Evolutionary conservation across 1,139 yeast genomes (phyloP).

Genomic region (Tardiomyces blankii): DNA sequence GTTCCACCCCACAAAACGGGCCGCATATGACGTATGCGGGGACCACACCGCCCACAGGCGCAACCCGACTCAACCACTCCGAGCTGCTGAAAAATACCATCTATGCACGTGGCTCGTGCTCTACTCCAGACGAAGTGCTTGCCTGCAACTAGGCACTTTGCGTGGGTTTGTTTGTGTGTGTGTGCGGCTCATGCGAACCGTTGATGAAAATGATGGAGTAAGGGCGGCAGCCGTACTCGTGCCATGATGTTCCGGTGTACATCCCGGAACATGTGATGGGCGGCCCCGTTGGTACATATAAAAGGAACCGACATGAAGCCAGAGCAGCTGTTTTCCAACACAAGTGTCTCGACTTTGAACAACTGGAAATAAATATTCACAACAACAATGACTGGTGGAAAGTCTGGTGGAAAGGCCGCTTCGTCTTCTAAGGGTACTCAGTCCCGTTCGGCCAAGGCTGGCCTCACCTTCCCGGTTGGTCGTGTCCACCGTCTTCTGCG

Average conservation of each 20-base stretch:
- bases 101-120: too few relatives aligned
- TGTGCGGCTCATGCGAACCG: not conserved
- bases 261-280: not conserved
- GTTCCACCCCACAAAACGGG: too few relatives aligned
- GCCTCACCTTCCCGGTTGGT: slow-evolving; percentile 98
- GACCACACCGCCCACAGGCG: too few relatives aligned
- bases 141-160: too few relatives aligned
- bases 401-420: slow-evolving; percentile 92
- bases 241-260: not conserved
- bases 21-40: too few relatives aligned
- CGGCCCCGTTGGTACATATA: not conserved
- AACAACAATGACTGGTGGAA: slow-evolving; percentile 92
- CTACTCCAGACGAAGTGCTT: too few relatives aligned
- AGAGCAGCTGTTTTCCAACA: not conserved
- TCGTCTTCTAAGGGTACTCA: slow-evolving; percentile 85
- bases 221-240: not conserved
- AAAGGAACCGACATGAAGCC: not conserved
- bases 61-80: too few relatives aligned
- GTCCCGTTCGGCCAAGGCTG: slow-evolving; percentile 97
- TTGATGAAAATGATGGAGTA: not conserved
- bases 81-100: too few relatives aligned
- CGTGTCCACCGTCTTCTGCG: slow-evolving; percentile 96
- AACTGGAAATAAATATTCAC: slow-evolving; percentile 4
- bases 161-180: too few relatives aligned
- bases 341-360: not conserved